Evolutionary conservation across 495 filamentous ascomycete species (phyloP).

Genomic region (Thermochaetoides thermophila): DNA sequence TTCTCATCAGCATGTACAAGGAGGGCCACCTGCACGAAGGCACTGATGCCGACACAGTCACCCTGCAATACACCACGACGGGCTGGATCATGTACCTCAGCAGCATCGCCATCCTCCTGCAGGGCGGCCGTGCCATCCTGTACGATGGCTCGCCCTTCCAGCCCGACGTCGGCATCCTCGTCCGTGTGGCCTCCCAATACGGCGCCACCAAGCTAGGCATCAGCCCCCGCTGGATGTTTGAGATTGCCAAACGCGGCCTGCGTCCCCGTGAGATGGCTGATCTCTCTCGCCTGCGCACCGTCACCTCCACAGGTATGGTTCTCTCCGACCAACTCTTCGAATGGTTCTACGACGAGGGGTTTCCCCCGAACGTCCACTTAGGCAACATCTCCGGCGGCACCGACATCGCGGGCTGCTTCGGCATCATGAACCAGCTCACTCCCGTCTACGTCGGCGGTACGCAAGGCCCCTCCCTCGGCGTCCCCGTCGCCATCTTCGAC

Average conservation of each 20-base stretch:
- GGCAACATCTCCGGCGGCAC: slow-evolving; percentile 67
- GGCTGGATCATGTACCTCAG: slow-evolving; percentile 80
- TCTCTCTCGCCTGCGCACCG: slow-evolving; percentile 39
- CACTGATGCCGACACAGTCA: slow-evolving; percentile 29
- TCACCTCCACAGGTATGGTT: slow-evolving; percentile 66
- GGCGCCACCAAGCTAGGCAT: slow-evolving; percentile 48
- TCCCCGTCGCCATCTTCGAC: slow-evolving; percentile 54
- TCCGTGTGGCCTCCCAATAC: slow-evolving; percentile 44
- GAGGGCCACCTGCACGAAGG: slow-evolving; percentile 48
- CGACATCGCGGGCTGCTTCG: slow-evolving; percentile 61
- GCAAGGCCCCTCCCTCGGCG: slow-evolving; percentile 47
- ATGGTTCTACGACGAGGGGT: slow-evolving; percentile 73
- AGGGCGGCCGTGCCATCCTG: slow-evolving; percentile 43
- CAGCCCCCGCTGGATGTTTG: slow-evolving; percentile 59
- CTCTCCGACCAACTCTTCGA: slow-evolving; percentile 56
- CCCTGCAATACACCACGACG: slow-evolving; percentile 47
- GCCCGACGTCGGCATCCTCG: slow-evolving; percentile 44
- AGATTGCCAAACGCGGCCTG: slow-evolving; percentile 45
- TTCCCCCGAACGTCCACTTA: slow-evolving; percentile 47
- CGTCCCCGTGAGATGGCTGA: slow-evolving; percentile 45
- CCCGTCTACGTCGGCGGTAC: slow-evolving; percentile 61
- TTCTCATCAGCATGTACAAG: slow-evolving; percentile 42
- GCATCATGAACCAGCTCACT: slow-evolving; percentile 48
- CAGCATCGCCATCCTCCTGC: slow-evolving; percentile 35
- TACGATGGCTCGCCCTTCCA: slow-evolving; percentile 71